Evolutionary conservation across 768 basidiomycete species (phyloP).

Genomic region (Trametes coccinea): DNA sequence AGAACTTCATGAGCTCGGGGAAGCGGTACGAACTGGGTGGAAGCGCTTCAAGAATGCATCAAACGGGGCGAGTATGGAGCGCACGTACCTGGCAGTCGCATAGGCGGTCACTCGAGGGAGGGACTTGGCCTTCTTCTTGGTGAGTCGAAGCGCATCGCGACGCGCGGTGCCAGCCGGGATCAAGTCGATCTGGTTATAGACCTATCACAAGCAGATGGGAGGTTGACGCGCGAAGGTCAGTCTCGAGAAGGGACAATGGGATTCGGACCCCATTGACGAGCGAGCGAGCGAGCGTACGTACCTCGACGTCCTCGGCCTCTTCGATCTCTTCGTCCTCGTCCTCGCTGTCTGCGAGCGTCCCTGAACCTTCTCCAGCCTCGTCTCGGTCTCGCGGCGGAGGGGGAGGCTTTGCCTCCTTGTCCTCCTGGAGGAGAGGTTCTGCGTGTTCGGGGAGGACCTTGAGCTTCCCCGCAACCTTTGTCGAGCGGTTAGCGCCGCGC

Average conservation of each 20-base stretch:
- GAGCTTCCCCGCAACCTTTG: slow-evolving; percentile 81
- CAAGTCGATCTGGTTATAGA: slow-evolving; percentile 91
- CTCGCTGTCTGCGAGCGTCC: slow-evolving; percentile 54
- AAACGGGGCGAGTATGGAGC: slow-evolving; percentile 22
- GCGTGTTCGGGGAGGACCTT: slow-evolving; percentile 89
- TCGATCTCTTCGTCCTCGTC: slow-evolving; percentile 60
- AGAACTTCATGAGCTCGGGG: slow-evolving; percentile 84
- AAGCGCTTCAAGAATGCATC: slow-evolving; percentile 2
- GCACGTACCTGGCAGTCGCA: slow-evolving; percentile 85
- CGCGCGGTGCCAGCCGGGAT: slow-evolving; percentile 95
- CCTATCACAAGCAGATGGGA: slow-evolving; percentile 42
- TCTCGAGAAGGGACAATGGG: background rate
- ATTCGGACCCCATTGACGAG: background rate
- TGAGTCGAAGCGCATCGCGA: slow-evolving; percentile 84
- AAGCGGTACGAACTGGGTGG: slow-evolving; percentile 84
- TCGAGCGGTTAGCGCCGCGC: slow-evolving; percentile 75
- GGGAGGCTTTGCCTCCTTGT: slow-evolving; percentile 16
- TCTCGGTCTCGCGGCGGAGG: slow-evolving; percentile 24
- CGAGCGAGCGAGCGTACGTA: slow-evolving; percentile 30
- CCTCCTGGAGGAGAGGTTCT: slow-evolving; percentile 41
- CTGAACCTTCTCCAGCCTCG: slow-evolving; percentile 31
- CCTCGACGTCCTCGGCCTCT: slow-evolving; percentile 64
- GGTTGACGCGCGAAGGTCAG: background rate
- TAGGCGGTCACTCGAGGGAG: slow-evolving; percentile 95
- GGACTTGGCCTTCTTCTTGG: slow-evolving; percentile 92